These are phyloP conservation scores for Teratosphaeria pseudoeucalypti DNA, from an alignment of 2,329 filamentous ascomycete species.

Conservation along the genomic window DNA sequence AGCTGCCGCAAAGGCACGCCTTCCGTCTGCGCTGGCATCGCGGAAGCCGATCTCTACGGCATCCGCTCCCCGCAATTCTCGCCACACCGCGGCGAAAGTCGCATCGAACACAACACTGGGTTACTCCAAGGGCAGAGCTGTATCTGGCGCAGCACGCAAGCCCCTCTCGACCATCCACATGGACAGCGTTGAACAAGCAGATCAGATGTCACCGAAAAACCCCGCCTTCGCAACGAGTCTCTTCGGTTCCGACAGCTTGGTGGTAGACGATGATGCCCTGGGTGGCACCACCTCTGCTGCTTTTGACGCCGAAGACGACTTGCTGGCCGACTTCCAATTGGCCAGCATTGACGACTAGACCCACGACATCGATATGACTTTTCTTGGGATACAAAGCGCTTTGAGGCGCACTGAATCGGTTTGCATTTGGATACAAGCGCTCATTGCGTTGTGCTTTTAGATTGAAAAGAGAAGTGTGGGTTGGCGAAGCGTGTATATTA, in stretches of 20 bases:
- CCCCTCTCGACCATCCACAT: conserved; percentile 15
- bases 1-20: conserved; percentile 30
- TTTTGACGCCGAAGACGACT: neutral
- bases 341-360: neutral
- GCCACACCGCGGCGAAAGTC: conserved; percentile 51
- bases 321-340: neutral
- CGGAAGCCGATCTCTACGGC: conserved; percentile 27
- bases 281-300: neutral
- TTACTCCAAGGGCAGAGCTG: conserved; percentile 64
- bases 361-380: neutral
- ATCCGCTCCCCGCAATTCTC: conserved; percentile 27
- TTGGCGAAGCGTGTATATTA: neutral
- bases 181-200: neutral
- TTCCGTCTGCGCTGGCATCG: conserved; percentile 13
- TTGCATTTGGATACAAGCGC: neutral
- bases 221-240: neutral
- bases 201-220: neutral
- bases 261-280: neutral
- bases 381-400: neutral
- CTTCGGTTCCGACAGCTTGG: neutral
- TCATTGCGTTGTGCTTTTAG: neutral
- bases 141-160: conserved; percentile 30
- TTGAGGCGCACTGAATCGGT: neutral
- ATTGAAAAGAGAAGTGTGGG: neutral
- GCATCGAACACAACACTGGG: conserved; percentile 75